phyloP scores from a whole-genome alignment of 1,139 yeast genomes.

The Yamadazyma triangularis region DNA sequence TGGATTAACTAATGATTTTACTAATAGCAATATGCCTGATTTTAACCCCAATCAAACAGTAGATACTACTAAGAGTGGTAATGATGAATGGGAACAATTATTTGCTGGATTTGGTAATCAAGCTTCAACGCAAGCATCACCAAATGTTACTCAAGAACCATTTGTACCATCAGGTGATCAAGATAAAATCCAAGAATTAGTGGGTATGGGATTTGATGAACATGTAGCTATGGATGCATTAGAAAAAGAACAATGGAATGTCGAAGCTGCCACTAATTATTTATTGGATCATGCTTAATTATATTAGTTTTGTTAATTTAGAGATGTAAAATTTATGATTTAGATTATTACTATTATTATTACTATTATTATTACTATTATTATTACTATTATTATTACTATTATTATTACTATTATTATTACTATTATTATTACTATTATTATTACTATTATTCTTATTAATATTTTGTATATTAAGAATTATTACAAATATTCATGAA shows the following conservation, averaged over 20 bases:
- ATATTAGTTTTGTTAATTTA: neutral
- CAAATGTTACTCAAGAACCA: constrained; percentile 2
- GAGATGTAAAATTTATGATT: too few relatives aligned
- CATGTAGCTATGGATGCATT: constrained; percentile 66
- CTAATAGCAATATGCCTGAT: constrained; percentile 30
- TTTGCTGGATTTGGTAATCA: constrained; percentile 85
- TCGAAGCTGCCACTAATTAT: constrained; percentile 81
- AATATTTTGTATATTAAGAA: neutral
- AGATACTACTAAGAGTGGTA: constrained; percentile 17
- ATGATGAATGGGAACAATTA: constrained; percentile 92
- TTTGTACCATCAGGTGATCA: constrained; percentile 6
- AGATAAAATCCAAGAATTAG: constrained; percentile 57
- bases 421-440: neutral
- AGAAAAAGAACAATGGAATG: constrained; percentile 63
- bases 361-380: neutral
- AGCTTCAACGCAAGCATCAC: constrained; percentile 17
- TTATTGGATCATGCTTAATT: constrained; percentile 52
- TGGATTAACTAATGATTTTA: constrained; percentile 38
- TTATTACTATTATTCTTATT: neutral
- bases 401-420: neutral
- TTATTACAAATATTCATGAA: neutral
- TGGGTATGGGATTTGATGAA: constrained; percentile 84
- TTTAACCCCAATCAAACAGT: constrained; percentile 13
- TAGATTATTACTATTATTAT: constrained; percentile 1
- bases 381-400: neutral